Percentiles rank a stretch among this genome's conserved stretches.
These are phyloP conservation scores for Tetrahymena malaccensis DNA, from an alignment of 73 alveolate genomes.

Conservation along the genomic window DNA sequence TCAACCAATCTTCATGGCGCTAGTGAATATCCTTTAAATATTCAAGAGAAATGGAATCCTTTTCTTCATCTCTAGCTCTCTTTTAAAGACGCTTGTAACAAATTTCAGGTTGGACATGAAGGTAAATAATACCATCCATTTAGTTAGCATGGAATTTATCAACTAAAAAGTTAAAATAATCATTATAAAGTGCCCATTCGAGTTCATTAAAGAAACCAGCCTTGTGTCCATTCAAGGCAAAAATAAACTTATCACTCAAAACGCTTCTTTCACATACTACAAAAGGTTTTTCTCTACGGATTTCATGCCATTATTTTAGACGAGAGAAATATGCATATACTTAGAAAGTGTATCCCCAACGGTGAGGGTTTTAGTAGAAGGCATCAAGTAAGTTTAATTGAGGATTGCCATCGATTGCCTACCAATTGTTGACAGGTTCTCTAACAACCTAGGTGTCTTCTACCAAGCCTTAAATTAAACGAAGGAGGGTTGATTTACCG, in stretches of 20 bases:
- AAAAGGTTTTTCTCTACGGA: conserved; percentile 14
- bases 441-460: conserved; percentile 7
- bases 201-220: conserved; percentile 25
- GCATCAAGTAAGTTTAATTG: conserved; percentile 15
- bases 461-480: neutral
- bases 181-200: conserved; percentile 27
- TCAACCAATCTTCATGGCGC: conserved; percentile 37
- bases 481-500: conserved; percentile 28
- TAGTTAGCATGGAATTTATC: conserved; percentile 19
- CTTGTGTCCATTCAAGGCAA: conserved; percentile 32
- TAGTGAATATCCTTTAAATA: conserved; percentile 18
- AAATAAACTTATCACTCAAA: conserved; percentile 6
- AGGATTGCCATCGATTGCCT: conserved; percentile 31
- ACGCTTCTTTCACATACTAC: conserved; percentile 36
- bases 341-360: conserved; percentile 41
- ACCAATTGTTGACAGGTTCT: conserved; percentile 38
- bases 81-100: conserved; percentile 12
- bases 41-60: conserved; percentile 14
- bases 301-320: conserved; percentile 30
- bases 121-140: conserved; percentile 17
- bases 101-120: conserved; percentile 25
- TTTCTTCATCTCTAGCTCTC: conserved; percentile 44
- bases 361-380: conserved; percentile 16
- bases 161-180: conserved; percentile 5
- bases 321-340: conserved; percentile 26